These are phyloP conservation scores for Mycoemilia scoparia DNA, from an alignment of 192 early-diverging fungal species.

Conservation along the genomic window DNA sequence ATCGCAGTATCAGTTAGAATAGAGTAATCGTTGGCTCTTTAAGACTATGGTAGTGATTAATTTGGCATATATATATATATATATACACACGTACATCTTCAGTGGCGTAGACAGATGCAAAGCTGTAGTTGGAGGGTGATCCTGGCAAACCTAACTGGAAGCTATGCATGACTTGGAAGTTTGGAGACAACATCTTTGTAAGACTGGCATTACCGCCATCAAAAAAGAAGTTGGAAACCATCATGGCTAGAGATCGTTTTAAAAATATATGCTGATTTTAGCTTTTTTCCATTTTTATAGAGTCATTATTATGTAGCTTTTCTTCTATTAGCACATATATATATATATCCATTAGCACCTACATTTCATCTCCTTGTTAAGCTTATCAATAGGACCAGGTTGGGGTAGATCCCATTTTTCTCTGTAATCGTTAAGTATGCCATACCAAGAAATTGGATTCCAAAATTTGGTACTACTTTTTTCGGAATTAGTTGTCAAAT, in stretches of 20 bases:
- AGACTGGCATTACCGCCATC: constrained; percentile 92
- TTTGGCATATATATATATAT: constrained; percentile 30
- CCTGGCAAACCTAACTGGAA: constrained; percentile 70
- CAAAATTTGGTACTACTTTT: no score
- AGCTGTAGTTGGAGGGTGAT: constrained; percentile 76
- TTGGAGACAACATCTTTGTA: constrained; percentile 75
- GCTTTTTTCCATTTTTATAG: no score
- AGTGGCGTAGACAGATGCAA: constrained; percentile 69
- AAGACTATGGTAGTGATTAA: not conserved
- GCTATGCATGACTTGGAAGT: constrained; percentile 89
- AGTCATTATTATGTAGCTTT: no score
- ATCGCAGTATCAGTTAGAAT: no score
- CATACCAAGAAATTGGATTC: constrained; percentile 27
- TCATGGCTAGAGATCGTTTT: constrained; percentile 54
- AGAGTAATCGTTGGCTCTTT: not conserved
- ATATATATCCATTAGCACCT: no score
- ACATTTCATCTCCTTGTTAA: constrained; percentile 23
- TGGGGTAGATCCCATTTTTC: constrained; percentile 22
- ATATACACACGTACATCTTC: no score
- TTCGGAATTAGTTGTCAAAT: no score
- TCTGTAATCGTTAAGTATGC: constrained; percentile 25
- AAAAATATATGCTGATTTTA: no score
- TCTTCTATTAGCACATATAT: no score
- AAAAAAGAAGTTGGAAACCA: constrained; percentile 74
- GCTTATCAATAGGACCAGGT: constrained; percentile 23